These are phyloP conservation scores for Tricholomella constricta DNA, from an alignment of 768 basidiomycete genomes.

Conservation along the genomic window DNA sequence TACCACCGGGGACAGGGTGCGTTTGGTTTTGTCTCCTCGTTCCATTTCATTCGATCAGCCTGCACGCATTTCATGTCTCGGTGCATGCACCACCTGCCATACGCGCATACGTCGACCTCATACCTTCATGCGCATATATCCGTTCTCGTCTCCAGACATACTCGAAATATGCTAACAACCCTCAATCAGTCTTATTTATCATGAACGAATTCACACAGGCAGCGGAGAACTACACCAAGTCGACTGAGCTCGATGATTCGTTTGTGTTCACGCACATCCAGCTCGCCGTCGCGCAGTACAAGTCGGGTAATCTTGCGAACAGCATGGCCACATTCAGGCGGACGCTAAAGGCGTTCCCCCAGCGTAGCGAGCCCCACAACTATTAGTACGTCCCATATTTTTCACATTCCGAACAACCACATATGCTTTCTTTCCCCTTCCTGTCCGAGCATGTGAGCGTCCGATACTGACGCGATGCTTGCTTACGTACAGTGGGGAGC, in stretches of 20 bases:
- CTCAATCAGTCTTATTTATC: constrained; percentile 80
- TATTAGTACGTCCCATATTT: constrained; percentile 74
- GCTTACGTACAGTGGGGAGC: constrained; percentile 69
- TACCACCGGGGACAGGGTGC: constrained; percentile 97
- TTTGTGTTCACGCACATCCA: constrained; percentile 99
- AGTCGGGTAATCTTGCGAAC: constrained; percentile 71
- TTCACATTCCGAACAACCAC: too few relatives aligned
- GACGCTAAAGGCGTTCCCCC: constrained; percentile 83
- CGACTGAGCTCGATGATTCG: constrained; percentile 78
- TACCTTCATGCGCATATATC: too few relatives aligned
- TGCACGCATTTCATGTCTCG: too few relatives aligned
- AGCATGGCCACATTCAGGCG: constrained; percentile 91
- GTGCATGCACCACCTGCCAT: too few relatives aligned
- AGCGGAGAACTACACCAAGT: constrained; percentile 88
- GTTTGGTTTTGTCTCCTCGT: too few relatives aligned
- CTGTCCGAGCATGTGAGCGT: too few relatives aligned
- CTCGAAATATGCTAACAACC: background rate
- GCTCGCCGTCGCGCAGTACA: constrained; percentile 96
- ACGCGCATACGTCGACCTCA: too few relatives aligned
- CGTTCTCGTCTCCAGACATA: background rate
- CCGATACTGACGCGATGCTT: background rate
- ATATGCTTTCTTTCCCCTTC: too few relatives aligned
- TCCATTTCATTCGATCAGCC: too few relatives aligned
- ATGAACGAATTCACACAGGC: constrained; percentile 87
- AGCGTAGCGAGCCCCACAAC: constrained; percentile 87